Evolutionary conservation across 306 rosid species (phyloP).

Genomic region (Cucurbita pepo): DNA sequence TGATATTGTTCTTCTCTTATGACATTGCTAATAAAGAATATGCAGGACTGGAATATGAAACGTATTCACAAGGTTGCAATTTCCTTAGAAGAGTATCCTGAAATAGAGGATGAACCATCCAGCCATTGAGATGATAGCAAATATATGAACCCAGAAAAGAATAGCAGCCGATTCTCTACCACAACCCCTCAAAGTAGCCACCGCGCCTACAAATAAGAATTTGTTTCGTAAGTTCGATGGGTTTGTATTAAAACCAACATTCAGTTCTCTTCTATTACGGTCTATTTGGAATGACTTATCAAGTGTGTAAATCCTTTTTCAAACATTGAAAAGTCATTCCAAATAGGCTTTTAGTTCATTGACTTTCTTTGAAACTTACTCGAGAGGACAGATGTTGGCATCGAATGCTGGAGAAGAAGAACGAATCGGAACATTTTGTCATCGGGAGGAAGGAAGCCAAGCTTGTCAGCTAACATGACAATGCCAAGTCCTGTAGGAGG

Average conservation of each 20-base stretch:
- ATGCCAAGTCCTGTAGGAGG: slow-evolving; percentile 86
- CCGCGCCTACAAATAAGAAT: slow-evolving; percentile 44
- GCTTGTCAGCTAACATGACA: slow-evolving; percentile 85
- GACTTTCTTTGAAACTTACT: slow-evolving; percentile 24
- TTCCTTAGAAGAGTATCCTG: slow-evolving; percentile 50
- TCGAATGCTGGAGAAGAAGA: slow-evolving; percentile 85
- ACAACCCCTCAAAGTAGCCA: slow-evolving; percentile 94
- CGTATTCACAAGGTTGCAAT: neutral
- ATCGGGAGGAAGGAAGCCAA: slow-evolving; percentile 76
- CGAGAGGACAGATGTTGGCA: slow-evolving; percentile 94
- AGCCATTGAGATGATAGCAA: slow-evolving; percentile 86
- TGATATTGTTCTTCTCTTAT: neutral
- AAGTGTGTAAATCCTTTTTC: too few relatives aligned
- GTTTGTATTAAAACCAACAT: too few relatives aligned
- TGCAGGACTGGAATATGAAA: neutral
- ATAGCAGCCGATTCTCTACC: slow-evolving; percentile 90
- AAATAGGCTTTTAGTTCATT: too few relatives aligned
- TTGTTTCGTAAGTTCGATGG: neutral
- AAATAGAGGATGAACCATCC: slow-evolving; percentile 69
- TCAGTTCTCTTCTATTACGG: too few relatives aligned
- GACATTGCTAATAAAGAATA: neutral
- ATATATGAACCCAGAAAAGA: slow-evolving; percentile 92
- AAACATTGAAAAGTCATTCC: too few relatives aligned
- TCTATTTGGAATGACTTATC: too few relatives aligned
- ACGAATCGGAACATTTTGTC: slow-evolving; percentile 88